Conservation (phyloP, 768 basidiomycete species). For the Candolleomyces efflorescens region DNA sequence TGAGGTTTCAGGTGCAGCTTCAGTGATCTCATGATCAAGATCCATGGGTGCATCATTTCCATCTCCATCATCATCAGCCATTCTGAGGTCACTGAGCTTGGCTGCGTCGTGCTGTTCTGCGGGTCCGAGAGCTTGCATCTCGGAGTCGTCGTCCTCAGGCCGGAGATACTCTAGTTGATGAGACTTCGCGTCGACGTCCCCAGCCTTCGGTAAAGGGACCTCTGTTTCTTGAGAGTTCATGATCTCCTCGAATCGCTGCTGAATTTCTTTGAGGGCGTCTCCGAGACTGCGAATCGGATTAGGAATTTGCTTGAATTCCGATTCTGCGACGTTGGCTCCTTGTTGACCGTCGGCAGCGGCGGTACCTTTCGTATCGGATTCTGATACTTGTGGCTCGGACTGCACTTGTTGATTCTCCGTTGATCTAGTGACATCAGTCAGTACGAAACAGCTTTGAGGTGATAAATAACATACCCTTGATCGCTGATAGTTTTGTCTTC, state of each 20-base stretch:
- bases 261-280: conserved; percentile 78
- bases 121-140: conserved; percentile 88
- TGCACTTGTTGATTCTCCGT: conserved; percentile 8
- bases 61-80: conserved; percentile 55
- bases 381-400: conserved; percentile 11
- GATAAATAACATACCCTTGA: conserved; percentile 26
- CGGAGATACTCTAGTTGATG: conserved; percentile 74
- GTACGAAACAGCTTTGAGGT: not conserved
- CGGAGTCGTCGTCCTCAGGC: conserved; percentile 61
- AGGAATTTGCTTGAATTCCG: conserved; percentile 30
- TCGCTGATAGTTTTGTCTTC: conserved; percentile 26
- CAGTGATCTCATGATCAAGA: conserved; percentile 27
- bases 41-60: conserved; percentile 45
- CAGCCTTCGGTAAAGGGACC: conserved; percentile 28
- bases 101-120: conserved; percentile 81
- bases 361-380: conserved; percentile 18
- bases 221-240: conserved; percentile 37
- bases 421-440: not conserved
- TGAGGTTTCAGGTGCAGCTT: conserved; percentile 18
- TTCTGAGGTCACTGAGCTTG: conserved; percentile 74
- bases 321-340: conserved; percentile 37
- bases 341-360: conserved; percentile 41
- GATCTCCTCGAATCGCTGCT: conserved; percentile 82
- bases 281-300: conserved; percentile 78
- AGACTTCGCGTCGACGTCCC: conserved; percentile 30